Evolutionary conservation across 2,329 filamentous ascomycete species (phyloP), one percentile per base, ranked within the genome.

Genomic region (Leptographium lundbergii): DNA sequence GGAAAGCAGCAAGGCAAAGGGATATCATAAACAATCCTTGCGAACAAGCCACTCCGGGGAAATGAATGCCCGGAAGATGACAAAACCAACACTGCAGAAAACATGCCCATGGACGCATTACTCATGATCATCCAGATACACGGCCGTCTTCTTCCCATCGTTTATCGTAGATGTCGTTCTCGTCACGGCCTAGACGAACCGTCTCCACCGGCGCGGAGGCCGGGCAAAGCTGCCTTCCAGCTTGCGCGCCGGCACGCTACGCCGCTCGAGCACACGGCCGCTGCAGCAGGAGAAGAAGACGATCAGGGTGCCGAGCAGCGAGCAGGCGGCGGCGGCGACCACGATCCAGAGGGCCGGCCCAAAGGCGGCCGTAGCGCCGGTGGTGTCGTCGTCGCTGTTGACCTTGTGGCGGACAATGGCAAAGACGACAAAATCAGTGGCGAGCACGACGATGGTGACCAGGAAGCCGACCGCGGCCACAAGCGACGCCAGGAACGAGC

Each of bases 221-320:
- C 56, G 57, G 9, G 65, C 66, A 22, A 67, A 66, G 48, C 24
- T 25, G 57, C 67, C 67, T 54, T 67, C 65, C 54, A 69, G 67
- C 58, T 66, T 64, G 64, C 68, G 68, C n/a, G 60, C 48, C 22
- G 39, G 34, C 5, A 24, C 24, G 22, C 59, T 59, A 62, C 72
- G 71, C 48, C 70, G 70, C 50, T 70, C 70, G 64, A 72, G 72
- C 64, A 73, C 53, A n/a, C 79, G 72, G 10, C 75, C 73, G 58
- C 75, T 76, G 71, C 78, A 85, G 76, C 82, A 86, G 7, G 81
- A 81, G 64, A 85, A 73, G 65, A 87, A 78, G 59, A 86, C 76
- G 56, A 86, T 64, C 57, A 82, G 62, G 24, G 78, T 77, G 10
- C 76, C 83, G 29, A 85, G 60, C 57, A 86, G 74, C 24, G 77